Conservation (phyloP, 371 early-diverging fungal genomes). For the Apophysomyces trapeziformis region DNA sequence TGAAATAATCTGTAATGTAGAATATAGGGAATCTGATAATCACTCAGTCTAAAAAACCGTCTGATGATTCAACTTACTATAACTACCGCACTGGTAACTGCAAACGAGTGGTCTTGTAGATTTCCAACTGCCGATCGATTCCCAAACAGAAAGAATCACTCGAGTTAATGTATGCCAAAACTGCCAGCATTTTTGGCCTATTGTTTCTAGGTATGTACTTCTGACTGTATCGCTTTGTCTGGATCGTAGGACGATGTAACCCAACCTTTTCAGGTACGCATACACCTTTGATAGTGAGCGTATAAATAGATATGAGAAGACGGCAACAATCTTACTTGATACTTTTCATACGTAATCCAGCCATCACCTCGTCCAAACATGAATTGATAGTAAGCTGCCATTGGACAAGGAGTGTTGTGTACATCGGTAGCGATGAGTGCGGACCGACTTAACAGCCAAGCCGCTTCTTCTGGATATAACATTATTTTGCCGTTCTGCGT, state of each 20-base stretch:
- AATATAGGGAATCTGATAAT: not conserved
- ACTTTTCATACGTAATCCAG: conserved; percentile 44
- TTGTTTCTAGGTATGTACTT: not conserved
- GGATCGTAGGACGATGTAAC: conserved; percentile 43
- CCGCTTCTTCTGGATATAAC: conserved; percentile 57
- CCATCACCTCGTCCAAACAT: conserved; percentile 30
- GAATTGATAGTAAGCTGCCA: conserved; percentile 29
- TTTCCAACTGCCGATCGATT: not conserved
- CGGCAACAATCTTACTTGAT: conserved; percentile 26
- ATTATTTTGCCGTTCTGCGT: conserved; percentile 37
- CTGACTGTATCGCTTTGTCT: not conserved
- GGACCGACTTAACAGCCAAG: conserved; percentile 53
- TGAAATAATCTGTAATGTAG: not conserved
- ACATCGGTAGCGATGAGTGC: conserved; percentile 30
- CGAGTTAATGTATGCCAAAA: not conserved
- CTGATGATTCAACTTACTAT: not conserved
- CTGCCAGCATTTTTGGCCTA: not conserved
- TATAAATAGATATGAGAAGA: not conserved
- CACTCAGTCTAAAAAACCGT: not conserved
- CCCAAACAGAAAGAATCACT: not conserved
- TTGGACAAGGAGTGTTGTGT: not conserved
- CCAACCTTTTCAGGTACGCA: conserved; percentile 57
- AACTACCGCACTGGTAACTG: not conserved
- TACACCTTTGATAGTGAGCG: conserved; percentile 25
- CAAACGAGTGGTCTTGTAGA: not conserved